Conservation (phyloP, 2,329 filamentous ascomycete genomes). For the Penicillium oxalicum region DNA sequence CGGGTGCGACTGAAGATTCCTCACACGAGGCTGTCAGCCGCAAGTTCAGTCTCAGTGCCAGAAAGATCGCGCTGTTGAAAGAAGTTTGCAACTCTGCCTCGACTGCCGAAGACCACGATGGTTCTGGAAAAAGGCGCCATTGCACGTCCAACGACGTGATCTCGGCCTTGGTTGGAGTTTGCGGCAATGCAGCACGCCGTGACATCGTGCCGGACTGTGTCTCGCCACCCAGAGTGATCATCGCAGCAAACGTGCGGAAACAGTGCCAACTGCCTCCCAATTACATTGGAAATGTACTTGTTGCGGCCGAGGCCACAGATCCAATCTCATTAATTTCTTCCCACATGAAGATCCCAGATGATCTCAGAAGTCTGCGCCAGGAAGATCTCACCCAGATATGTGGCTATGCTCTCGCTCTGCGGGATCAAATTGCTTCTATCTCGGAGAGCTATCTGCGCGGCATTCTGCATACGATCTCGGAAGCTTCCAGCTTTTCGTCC, state of each 20-base stretch:
- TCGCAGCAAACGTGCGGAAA: neutral
- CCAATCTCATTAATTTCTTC: neutral
- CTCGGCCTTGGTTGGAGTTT: conserved; percentile 2
- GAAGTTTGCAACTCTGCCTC: neutral
- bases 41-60: neutral
- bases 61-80: conserved; percentile 3
- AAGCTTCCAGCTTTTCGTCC: neutral
- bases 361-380: neutral
- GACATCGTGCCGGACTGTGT: conserved; percentile 1
- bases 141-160: conserved; percentile 2
- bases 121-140: neutral
- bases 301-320: neutral
- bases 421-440: neutral
- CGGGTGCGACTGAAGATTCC: neutral
- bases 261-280: neutral
- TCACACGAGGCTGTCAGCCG: neutral
- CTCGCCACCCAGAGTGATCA: conserved; percentile 3
- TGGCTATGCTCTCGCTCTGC: conserved; percentile 2
- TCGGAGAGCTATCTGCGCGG: conserved; percentile 3
- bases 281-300: conserved; percentile 2
- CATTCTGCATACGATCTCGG: neutral
- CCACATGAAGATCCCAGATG: neutral
- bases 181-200: conserved; percentile 2
- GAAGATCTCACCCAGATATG: neutral
- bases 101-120: too few species aligned